Base-by-base conservation (phyloP, 257 asterid genomes). In the Catharanthus roseus region DNA sequence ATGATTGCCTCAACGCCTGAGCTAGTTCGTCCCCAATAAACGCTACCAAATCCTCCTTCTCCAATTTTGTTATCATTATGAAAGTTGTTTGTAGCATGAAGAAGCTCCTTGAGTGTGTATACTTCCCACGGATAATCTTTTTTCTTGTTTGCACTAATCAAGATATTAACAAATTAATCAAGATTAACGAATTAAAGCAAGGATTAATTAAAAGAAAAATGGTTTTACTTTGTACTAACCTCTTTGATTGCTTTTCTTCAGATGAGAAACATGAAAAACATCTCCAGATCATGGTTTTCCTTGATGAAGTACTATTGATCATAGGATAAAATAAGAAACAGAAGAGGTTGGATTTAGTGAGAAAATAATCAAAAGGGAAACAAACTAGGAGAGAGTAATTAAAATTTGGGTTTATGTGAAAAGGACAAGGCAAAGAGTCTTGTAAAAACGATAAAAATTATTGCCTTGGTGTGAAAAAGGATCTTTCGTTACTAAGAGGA, bases 41-140 rank as follows among this genome's bases (percentile, higher is more conserved):
- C 95, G 76, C 91, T 90, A 73, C 97, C 97, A 21, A 90, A 90
- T 24, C 95, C 97, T 10, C 97, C 95, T 85, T 90, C 97, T 2
- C 97, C 97, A 36, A 90, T 86, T 67, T 90, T 90, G 84, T 85
- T 82, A 57, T 86, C 89, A 49, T 82, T 74, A 76, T 88, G 91
- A 63, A 90, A 90, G 75, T 85, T 85, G 82, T 85, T 88, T 16
- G 97, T 90, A 9, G 97, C 93, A 5, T 75, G 88, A 51, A 86
- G 84, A 7, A 90, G 82, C 71, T 88, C 95, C 72, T 82, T 90
- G 11, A 90, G 85, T 24, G 89, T 80, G 79, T 85, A 90, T 3
- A 83, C 83, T 74, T 86, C 91, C 97, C 97, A 90, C 66, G 96
- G 85, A 75, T 81, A 81, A 51, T 81, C 77, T 45, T 51, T 77